Evolutionary conservation across 495 filamentous ascomycete genomes (phyloP).

Genomic region (Xanthoparmelia taractica): DNA sequence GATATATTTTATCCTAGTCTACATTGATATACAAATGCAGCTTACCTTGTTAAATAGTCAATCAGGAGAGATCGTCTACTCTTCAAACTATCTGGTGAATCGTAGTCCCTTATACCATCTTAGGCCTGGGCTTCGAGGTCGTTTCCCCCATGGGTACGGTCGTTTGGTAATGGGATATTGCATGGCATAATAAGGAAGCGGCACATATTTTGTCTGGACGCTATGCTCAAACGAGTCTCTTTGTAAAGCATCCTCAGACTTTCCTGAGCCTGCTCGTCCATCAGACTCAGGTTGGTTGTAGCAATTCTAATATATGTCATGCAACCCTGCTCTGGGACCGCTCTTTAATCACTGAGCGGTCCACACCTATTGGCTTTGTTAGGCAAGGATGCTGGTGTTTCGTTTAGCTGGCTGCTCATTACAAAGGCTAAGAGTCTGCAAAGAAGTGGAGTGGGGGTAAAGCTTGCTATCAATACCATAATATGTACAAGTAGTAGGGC

Average conservation of each 20-base stretch:
- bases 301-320: background rate
- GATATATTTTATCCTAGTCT: background rate
- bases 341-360: background rate
- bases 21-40: background rate
- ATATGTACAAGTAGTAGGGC: background rate
- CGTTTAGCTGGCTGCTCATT: slow-evolving; percentile 8
- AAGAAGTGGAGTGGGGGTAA: background rate
- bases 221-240: background rate
- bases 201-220: slow-evolving; percentile 4
- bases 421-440: background rate
- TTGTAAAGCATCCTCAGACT: slow-evolving; percentile 3
- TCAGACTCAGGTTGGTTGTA: background rate
- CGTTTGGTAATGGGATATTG: slow-evolving; percentile 15
- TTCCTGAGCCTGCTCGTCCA: background rate
- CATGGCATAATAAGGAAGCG: slow-evolving; percentile 16
- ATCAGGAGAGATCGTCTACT: slow-evolving; percentile 35
- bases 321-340: background rate
- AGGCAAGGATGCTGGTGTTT: background rate
- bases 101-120: slow-evolving; percentile 38
- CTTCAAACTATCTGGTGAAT: slow-evolving; percentile 26
- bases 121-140: slow-evolving; percentile 30
- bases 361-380: background rate
- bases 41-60: slow-evolving; percentile 34
- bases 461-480: slow-evolving; percentile 1
- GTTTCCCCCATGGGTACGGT: slow-evolving; percentile 15